Base-by-base conservation (phyloP, 2,329 filamentous ascomycete species). In the Arthrobotrys musiformis region DNA sequence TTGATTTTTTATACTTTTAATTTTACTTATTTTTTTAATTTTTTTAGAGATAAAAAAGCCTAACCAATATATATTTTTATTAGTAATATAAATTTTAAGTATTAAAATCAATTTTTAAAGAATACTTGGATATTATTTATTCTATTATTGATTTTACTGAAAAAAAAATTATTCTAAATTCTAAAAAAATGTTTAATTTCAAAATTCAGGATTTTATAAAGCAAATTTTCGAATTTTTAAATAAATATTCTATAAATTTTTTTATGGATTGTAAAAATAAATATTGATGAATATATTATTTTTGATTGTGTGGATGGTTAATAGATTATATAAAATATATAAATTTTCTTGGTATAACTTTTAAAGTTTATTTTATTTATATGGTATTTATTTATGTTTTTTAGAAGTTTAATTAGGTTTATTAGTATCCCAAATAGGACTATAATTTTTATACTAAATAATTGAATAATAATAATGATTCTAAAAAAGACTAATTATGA, bases 291-390 rank as follows among this genome's bases (percentile, higher is more conserved):
- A 50, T 50, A 3, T 50, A 50, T 50, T 8, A 50, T 50, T 50
- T 50, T 50, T n/a, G 19, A 11, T n/a, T n/a, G n/a, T n/a, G n/a
- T n/a, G n/a, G n/a, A n/a, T n/a, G n/a, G n/a, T n/a, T 42, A 44
- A 42, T 9, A 50, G 11, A 50, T 50, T 50, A 50, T 50, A 50
- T 50, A 13, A 28, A 50, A 50, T 28, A 50, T 50, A 50, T 50
- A 15, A 50, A 50, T 26, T 28, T 50, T 50, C n/a, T 50, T 15
- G 28, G 15, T 28, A 50, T 50, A 15, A 50, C 28, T 50, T 11
- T 11, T 28, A 50, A 50, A 50, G 7, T 22, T 28, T 50, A 11
- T 50, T n/a, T 28, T 50, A 50, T 50, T n/a, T 50, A 9, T 28
- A 50, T 13, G 2, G n/a, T 50, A 50, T 28, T 22, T 15, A 50